phyloP scores from a whole-genome alignment of 2,329 filamentous ascomycete species.

The Calonectria pteridis region DNA sequence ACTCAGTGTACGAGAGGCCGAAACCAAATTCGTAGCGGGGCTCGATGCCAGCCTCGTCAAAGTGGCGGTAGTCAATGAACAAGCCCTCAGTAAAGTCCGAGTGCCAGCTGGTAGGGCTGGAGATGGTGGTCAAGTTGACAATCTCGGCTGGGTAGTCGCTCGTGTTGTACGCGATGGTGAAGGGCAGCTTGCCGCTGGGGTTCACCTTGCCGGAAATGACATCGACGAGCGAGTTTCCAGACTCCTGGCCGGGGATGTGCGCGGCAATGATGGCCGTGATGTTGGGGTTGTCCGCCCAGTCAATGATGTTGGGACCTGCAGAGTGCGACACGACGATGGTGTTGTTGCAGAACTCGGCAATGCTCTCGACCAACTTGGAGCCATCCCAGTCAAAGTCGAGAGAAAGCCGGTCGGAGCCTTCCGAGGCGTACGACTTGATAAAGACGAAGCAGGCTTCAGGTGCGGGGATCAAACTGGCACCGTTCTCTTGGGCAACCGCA shows the following conservation, averaged over 20 bases:
- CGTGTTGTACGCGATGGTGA: conserved; percentile 69
- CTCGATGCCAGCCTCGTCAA: conserved; percentile 72
- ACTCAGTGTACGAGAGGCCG: conserved; percentile 80
- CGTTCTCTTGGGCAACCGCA: conserved; percentile 63
- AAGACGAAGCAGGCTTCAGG: conserved; percentile 76
- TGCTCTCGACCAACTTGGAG: conserved; percentile 67
- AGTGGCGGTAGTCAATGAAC: conserved; percentile 77
- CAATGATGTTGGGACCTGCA: conserved; percentile 68
- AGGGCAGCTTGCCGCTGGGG: conserved; percentile 69
- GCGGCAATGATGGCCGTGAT: conserved; percentile 73
- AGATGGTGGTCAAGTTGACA: conserved; percentile 57
- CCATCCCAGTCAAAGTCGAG: conserved; percentile 69
- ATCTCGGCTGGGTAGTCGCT: conserved; percentile 65
- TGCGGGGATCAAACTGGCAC: conserved; percentile 69
- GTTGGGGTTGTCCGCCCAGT: conserved; percentile 70
- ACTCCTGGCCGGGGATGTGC: conserved; percentile 71
- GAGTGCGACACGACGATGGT: conserved; percentile 69
- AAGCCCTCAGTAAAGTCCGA: conserved; percentile 65
- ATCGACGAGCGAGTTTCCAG: conserved; percentile 70
- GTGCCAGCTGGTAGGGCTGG: conserved; percentile 61
- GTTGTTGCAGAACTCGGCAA: conserved; percentile 59
- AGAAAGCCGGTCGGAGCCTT: conserved; percentile 66
- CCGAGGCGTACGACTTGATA: conserved; percentile 74
- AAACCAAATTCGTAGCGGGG: conserved; percentile 82
- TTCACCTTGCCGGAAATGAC: conserved; percentile 71